Evolutionary conservation across 2,329 filamentous ascomycete species (phyloP), one percentile per base, ranked within the genome.

Genomic region (Fusarium cicatricum): DNA sequence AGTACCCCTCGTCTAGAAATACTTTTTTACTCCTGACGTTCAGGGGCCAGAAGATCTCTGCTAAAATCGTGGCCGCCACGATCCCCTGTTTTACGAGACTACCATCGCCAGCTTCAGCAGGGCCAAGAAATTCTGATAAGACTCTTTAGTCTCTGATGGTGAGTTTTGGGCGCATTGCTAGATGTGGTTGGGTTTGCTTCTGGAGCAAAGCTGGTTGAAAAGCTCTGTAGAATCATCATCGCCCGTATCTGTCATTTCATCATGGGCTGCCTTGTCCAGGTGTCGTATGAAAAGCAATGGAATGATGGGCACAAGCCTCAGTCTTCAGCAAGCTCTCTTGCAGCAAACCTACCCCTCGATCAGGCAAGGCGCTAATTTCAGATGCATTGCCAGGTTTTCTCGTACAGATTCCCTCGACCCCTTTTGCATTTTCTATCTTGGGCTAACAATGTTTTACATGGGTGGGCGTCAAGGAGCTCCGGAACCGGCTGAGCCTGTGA

Each of bases 301-400:
- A 68, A 65, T 68, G 65, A 42, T 41, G 55, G 52, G 54, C 15
- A 19, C 56, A 65, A 58, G 50, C 48, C 52, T 64, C 53, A 31
- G n/a, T n/a, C 16, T 21, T n/a, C 15, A 48, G 33, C 44, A 31
- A 15, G 33, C 42, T 59, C 63, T 28, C 12, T 11, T 45, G 34
- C 21, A 49, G 43, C 39, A 51, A 53, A 49, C 46, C 36, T 12
- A 42, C 31, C 23, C 36, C 55, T 62, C 11, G 16, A 64, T 44
- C 40, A 23, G 62, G 43, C 33, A 54, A 58, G 57, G 63, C 42
- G 50, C 26, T 49, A 36, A 48, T 56, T 60, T 55, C 60, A 41
- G 51, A 44, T 52, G 54, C 57, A 62, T 54, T 48, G 60, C 45
- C 36, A 33, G 14, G 21, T 63, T 42, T 44, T 51, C 59, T 60